These are phyloP conservation scores for Myxozyma vanderwaltii DNA, from an alignment of 805 yeast genomes.

Conservation along the genomic window DNA sequence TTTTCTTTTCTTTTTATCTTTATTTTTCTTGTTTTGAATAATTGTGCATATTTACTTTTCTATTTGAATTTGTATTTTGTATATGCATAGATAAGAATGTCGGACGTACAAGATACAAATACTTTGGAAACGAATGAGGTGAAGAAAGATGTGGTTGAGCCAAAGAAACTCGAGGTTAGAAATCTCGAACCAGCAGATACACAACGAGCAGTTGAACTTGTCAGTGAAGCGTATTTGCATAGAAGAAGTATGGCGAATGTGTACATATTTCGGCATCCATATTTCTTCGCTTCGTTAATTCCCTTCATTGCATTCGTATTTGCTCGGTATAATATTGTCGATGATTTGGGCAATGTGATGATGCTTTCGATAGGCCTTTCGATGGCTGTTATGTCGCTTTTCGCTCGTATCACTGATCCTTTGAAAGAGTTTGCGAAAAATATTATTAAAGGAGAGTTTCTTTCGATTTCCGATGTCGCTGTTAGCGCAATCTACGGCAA, in stretches of 20 bases:
- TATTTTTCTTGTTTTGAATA: background rate
- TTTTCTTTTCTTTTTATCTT: too few species aligned
- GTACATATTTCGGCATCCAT: constrained; percentile 24
- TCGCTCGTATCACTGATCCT: constrained; percentile 29
- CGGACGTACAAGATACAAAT: background rate
- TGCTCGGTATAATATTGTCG: constrained; percentile 6
- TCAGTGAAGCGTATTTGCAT: constrained; percentile 23
- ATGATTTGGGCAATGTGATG: constrained; percentile 26
- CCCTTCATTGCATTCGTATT: constrained; percentile 26
- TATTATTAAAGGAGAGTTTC: constrained; percentile 19
- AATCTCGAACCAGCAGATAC: constrained; percentile 17
- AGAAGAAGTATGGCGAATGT: constrained; percentile 28
- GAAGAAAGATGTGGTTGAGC: background rate
- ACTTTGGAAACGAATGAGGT: background rate
- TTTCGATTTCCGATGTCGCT: constrained; percentile 22
- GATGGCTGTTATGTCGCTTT: constrained; percentile 33
- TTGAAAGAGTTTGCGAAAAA: constrained; percentile 16
- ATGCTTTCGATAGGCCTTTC: constrained; percentile 20
- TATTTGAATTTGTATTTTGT: background rate
- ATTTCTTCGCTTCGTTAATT: constrained; percentile 16
- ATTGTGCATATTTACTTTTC: too few species aligned
- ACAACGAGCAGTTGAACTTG: constrained; percentile 15
- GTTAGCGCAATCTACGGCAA: constrained; percentile 26
- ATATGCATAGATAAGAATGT: background rate
- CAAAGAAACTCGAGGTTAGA: constrained; percentile 19